A percentile compares a stretch with the other conserved stretches of the same genome.
Conservation (phyloP, 2,329 filamentous ascomycete species). For the Diplodia mutila region DNA sequence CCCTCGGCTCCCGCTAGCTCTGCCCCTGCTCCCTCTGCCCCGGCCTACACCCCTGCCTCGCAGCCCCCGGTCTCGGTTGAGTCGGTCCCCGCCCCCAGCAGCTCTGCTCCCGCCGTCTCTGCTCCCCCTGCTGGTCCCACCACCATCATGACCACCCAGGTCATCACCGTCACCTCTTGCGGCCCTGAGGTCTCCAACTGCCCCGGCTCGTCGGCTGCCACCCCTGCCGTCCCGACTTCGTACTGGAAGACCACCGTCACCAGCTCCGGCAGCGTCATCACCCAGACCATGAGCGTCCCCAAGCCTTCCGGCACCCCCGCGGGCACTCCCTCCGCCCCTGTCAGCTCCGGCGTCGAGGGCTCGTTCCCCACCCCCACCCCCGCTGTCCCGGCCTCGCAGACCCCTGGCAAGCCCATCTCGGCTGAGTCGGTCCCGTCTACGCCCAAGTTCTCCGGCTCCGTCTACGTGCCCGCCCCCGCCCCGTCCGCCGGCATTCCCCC, state of each 20-base stretch:
- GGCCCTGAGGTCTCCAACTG: conserved; percentile 28
- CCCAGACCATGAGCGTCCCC: background rate
- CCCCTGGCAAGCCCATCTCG: conserved; percentile 8
- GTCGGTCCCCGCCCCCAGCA: background rate
- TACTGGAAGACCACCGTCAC: background rate
- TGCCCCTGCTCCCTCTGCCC: background rate
- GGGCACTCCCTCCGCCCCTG: background rate
- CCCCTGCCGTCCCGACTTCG: background rate
- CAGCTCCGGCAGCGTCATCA: background rate
- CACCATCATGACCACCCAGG: conserved; percentile 19
- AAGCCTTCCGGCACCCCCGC: background rate
- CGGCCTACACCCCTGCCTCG: background rate
- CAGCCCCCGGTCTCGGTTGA: conserved; percentile 1
- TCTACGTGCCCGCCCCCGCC: background rate
- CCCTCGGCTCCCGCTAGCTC: background rate
- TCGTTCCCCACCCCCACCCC: background rate
- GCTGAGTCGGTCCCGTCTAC: conserved; percentile 3
- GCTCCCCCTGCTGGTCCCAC: conserved; percentile 2
- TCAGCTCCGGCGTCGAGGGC: background rate
- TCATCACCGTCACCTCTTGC: conserved; percentile 22
- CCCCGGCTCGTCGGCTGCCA: conserved; percentile 29
- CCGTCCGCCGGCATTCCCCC: conserved; percentile 13
- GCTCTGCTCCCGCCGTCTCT: background rate
- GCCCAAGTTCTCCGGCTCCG: background rate
- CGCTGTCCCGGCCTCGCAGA: background rate